These are phyloP conservation scores for Pseudonectria foliicola DNA, from an alignment of 2,329 filamentous ascomycete species.

Conservation along the genomic window DNA sequence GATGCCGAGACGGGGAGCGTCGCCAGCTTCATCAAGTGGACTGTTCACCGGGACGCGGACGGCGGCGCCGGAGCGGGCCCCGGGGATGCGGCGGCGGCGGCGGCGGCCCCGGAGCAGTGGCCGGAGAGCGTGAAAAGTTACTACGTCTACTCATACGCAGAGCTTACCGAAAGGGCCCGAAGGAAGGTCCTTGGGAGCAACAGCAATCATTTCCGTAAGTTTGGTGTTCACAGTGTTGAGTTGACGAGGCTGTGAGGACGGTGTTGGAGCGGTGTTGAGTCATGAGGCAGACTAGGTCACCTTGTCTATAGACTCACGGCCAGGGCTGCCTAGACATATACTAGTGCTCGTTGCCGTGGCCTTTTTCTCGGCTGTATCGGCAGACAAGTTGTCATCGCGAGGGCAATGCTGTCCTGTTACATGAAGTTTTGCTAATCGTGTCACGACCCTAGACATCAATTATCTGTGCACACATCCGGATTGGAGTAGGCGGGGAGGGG, in stretches of 20 bases:
- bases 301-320: too few species aligned
- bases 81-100: conserved; percentile 10
- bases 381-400: too few species aligned
- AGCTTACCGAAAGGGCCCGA: conserved; percentile 25
- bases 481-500: conserved; percentile 29
- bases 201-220: conserved; percentile 31
- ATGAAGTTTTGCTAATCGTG: conserved; percentile 10
- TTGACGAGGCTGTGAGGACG: neutral
- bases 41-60: conserved; percentile 18
- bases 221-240: conserved; percentile 2
- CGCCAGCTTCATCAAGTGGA: conserved; percentile 31
- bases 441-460: conserved; percentile 24
- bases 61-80: conserved; percentile 9
- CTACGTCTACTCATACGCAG: conserved; percentile 29
- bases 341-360: too few species aligned
- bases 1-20: conserved; percentile 22
- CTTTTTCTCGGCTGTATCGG: too few species aligned
- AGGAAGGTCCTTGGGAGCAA: conserved; percentile 23
- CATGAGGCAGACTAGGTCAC: too few species aligned
- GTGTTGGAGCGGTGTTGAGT: too few species aligned
- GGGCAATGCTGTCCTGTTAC: too few species aligned
- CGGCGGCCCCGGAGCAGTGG: conserved; percentile 15
- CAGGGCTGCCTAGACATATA: too few species aligned
- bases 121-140: conserved; percentile 22
- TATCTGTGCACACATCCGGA: conserved; percentile 33